phyloP scores from a whole-genome alignment of 1,284 basidiomycete genomes.

The Tremellales sp. region DNA sequence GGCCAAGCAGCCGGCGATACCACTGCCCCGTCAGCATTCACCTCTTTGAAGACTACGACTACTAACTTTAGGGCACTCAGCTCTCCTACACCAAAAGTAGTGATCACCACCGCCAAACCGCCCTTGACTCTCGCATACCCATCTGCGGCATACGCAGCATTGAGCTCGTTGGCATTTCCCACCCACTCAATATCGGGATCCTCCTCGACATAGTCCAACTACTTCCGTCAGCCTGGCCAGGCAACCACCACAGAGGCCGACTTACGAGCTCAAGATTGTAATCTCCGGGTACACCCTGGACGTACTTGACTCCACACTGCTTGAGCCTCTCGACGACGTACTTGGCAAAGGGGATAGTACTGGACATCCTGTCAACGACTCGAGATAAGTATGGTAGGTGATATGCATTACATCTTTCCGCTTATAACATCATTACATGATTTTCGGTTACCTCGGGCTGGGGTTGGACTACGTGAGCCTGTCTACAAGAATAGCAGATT shows the following conservation, averaged over 20 bases:
- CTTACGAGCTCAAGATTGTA: slow-evolving; percentile 66
- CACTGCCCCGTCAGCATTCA: slow-evolving; percentile 3
- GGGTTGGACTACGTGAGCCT: too few species aligned
- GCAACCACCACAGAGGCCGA: too few species aligned
- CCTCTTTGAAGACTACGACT: background rate
- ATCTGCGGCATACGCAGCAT: slow-evolving; percentile 86
- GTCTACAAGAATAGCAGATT: too few species aligned
- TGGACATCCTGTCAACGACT: slow-evolving; percentile 4
- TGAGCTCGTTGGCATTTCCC: slow-evolving; percentile 86
- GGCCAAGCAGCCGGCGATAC: slow-evolving; percentile 57
- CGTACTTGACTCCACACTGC: slow-evolving; percentile 52
- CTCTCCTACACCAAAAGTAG: slow-evolving; percentile 87
- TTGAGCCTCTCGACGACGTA: slow-evolving; percentile 64
- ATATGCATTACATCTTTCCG: too few species aligned
- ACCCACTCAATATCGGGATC: slow-evolving; percentile 77
- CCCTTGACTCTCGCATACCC: slow-evolving; percentile 85
- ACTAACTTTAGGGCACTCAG: slow-evolving; percentile 62
- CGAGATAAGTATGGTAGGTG: background rate
- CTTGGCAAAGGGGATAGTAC: slow-evolving; percentile 57
- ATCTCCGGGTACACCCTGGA: slow-evolving; percentile 89
- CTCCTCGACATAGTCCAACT: slow-evolving; percentile 74
- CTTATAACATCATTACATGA: too few species aligned
- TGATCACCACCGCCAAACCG: slow-evolving; percentile 65
- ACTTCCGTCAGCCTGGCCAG: slow-evolving; percentile 24
- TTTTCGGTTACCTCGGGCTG: too few species aligned